Conservation (phyloP, 768 basidiomycete genomes). For the Mycena epipterygia region DNA sequence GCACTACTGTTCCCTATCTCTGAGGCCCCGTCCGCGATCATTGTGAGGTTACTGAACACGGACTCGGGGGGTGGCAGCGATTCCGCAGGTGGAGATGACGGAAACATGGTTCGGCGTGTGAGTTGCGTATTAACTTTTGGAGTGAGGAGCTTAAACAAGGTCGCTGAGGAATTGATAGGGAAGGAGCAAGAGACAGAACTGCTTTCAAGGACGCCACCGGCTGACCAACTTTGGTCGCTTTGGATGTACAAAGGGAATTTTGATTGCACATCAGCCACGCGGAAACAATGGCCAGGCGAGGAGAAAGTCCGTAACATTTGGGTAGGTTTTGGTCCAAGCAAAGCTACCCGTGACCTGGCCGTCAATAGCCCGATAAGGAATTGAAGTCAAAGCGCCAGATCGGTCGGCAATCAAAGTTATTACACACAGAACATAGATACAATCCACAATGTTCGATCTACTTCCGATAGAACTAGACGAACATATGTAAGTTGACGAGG, state of each 20-base stretch:
- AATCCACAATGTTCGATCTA: slow-evolving; percentile 50
- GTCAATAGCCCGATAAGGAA: slow-evolving; percentile 6
- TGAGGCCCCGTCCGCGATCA: neutral
- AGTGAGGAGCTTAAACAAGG: neutral
- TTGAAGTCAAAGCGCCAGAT: slow-evolving; percentile 3
- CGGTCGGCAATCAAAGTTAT: neutral
- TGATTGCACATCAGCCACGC: slow-evolving; percentile 14
- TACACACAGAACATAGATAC: slow-evolving; percentile 15
- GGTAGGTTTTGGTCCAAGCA: neutral
- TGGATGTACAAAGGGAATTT: slow-evolving; percentile 17
- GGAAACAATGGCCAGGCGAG: neutral
- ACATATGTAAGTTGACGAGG: slow-evolving; percentile 35
- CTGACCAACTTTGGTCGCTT: neutral
- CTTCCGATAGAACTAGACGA: slow-evolving; percentile 85
- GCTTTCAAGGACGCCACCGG: neutral
- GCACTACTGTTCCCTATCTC: neutral
- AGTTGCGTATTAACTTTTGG: neutral
- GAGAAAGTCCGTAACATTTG: neutral
- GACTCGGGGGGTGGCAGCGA: slow-evolving; percentile 19
- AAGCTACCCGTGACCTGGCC: neutral
- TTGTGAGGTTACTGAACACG: neutral
- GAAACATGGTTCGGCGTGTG: neutral
- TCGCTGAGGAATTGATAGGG: neutral
- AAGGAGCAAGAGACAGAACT: neutral
- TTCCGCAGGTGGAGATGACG: slow-evolving; percentile 11